A percentile compares a stretch with the other conserved stretches of the same genome.
Conservation (phyloP, 1,284 basidiomycete species). For the Heterobasidion parviporum region DNA sequence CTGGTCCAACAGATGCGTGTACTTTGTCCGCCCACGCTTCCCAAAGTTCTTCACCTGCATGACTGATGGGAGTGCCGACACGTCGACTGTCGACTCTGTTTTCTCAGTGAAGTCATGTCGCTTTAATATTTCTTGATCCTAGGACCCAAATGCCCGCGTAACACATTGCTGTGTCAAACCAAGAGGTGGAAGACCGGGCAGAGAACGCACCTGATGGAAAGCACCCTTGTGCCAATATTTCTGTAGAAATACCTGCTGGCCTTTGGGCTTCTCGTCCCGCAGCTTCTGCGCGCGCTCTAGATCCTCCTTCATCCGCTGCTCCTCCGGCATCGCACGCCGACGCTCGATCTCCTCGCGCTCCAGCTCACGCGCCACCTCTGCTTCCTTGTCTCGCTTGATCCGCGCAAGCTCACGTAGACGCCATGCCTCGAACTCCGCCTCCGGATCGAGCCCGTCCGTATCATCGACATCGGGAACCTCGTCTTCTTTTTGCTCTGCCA, state of each 20-base stretch:
- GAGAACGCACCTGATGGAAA: slow-evolving; percentile 76
- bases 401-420: slow-evolving; percentile 85
- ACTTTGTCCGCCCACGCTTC: slow-evolving; percentile 87
- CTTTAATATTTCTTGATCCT: slow-evolving; percentile 87
- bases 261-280: slow-evolving; percentile 79
- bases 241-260: slow-evolving; percentile 88
- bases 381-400: slow-evolving; percentile 88
- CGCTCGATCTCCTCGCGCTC: slow-evolving; percentile 89
- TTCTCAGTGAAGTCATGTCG: slow-evolving; percentile 84
- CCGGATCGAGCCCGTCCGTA: slow-evolving; percentile 88
- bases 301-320: slow-evolving; percentile 86
- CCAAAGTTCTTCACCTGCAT: slow-evolving; percentile 99
- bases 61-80: slow-evolving; percentile 81
- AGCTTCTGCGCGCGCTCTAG: slow-evolving; percentile 75
- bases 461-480: slow-evolving; percentile 87
- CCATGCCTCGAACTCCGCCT: slow-evolving; percentile 94
- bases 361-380: slow-evolving; percentile 65
- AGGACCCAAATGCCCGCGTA: slow-evolving; percentile 5
- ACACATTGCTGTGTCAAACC: not conserved
- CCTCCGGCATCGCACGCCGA: slow-evolving; percentile 86
- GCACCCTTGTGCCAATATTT: slow-evolving; percentile 99
- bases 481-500: slow-evolving; percentile 77
- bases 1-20: slow-evolving; percentile 92
- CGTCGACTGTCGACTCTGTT: slow-evolving; percentile 81
- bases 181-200: not conserved